Base-by-base conservation (phyloP, 371 early-diverging fungal genomes). In the Lichtheimia ornata region DNA sequence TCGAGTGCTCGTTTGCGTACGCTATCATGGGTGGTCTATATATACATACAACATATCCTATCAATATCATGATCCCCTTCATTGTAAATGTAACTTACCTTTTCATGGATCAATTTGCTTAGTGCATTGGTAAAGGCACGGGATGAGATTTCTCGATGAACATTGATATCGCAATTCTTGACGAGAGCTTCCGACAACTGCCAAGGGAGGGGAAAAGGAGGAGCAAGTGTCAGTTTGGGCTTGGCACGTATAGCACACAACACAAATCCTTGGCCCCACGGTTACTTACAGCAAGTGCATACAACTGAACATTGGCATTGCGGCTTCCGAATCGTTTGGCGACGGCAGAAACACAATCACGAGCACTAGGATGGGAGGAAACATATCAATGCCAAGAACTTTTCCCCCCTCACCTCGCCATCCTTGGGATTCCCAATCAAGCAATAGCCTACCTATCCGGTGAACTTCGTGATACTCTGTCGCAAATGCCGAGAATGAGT, bases 261-360 rank as follows among this genome's bases (percentile, higher is more conserved):
- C 35, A 35, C 35, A 4, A 11, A 35, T 35, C 35, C 35, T 35
- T 11, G 35, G 9, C 35, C 9, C 9, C 35, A 9, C 9, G n/a
- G n/a, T 50, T 47, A 61, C 75, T 67, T 86, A 88, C 88, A 27
- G 91, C 83, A 27, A 91, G 61, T 1, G 92, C 87, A 72, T 90
- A 91, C 18, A 91, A 81, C 42, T 87, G 79, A 45, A 95, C 97
- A 72, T 95, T 97, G 58, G 93, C 89, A 66, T 94, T 97, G 67
- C 85, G 82, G 70, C 90, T 86, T 50, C 66, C 66, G 42, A 95
- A 65, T 14, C 94, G 90, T 63, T 89, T 88, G 54, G 86, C 84
- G 50, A 96, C 76, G 2, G 87, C 87, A 35, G 83, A 76, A 41
- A 95, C 77, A 62, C 92, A 90, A 47, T 89, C 89, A 51, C 86